These are phyloP conservation scores for Candida albicans DNA, from an alignment of 1,139 yeast genomes.

Conservation along the genomic window DNA sequence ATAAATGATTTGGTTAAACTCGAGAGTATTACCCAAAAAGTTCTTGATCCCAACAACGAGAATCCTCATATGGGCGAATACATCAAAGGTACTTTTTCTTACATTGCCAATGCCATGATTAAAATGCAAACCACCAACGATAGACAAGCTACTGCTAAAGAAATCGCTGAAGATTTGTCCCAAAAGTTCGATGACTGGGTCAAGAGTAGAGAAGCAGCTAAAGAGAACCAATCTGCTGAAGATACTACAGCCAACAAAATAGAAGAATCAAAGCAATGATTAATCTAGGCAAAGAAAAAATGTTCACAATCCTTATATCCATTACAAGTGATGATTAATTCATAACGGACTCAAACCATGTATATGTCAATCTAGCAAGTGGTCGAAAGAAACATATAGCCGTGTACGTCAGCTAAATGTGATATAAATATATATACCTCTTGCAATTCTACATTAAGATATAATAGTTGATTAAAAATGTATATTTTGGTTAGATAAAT, in stretches of 20 bases:
- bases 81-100: constrained; percentile 30
- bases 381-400: not conserved
- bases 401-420: not conserved
- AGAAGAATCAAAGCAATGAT: not conserved
- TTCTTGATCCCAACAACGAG: constrained; percentile 31
- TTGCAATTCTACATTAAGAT: constrained; percentile 1
- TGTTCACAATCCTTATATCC: constrained; percentile 60
- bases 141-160: constrained; percentile 36
- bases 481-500: not conserved
- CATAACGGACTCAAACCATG: constrained; percentile 60
- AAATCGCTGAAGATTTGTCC: constrained; percentile 40
- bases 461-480: not conserved
- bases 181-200: constrained; percentile 33
- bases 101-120: constrained; percentile 27
- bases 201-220: constrained; percentile 17
- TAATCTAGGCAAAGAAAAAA: constrained; percentile 16
- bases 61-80: constrained; percentile 27
- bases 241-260: constrained; percentile 2
- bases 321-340: constrained; percentile 28
- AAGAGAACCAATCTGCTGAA: constrained; percentile 6
- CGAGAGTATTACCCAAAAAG: constrained; percentile 18
- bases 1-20: constrained; percentile 13
- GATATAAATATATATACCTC: not conserved
- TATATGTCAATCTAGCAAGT: constrained; percentile 37
- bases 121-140: constrained; percentile 35